Conservation (phyloP, 768 basidiomycete genomes). For the Leccinum olivaceopallidum region DNA sequence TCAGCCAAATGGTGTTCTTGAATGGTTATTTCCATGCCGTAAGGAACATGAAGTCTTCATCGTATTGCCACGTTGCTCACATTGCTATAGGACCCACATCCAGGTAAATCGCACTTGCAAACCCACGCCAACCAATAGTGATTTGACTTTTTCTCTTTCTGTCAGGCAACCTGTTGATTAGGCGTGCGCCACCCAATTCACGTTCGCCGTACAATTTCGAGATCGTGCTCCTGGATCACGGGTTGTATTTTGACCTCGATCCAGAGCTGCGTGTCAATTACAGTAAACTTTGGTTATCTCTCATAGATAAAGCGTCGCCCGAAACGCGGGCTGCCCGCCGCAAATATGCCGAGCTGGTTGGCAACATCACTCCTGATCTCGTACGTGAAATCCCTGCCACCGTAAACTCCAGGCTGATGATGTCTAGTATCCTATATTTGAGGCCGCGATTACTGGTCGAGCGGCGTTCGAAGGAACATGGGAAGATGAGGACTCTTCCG, state of each 20-base stretch:
- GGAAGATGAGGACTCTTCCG: constrained; percentile 39
- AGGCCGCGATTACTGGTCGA: constrained; percentile 89
- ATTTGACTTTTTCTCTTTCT: background rate
- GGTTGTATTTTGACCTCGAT: constrained; percentile 90
- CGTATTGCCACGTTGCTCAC: constrained; percentile 14
- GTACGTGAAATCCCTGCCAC: constrained; percentile 42
- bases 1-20: constrained; percentile 93
- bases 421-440: constrained; percentile 85
- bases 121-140: constrained; percentile 4
- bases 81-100: constrained; percentile 74
- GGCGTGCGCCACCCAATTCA: constrained; percentile 61
- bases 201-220: constrained; percentile 93
- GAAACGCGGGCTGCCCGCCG: constrained; percentile 65
- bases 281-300: constrained; percentile 86
- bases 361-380: constrained; percentile 85
- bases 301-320: constrained; percentile 74
- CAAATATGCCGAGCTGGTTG: constrained; percentile 88
- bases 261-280: constrained; percentile 79
- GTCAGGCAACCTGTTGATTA: constrained; percentile 86
- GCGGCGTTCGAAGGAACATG: constrained; percentile 69
- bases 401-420: constrained; percentile 3
- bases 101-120: constrained; percentile 46
- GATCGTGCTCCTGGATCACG: constrained; percentile 92
- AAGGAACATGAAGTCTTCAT: constrained; percentile 29
- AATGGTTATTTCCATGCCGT: constrained; percentile 91